Evolutionary conservation across 2,329 filamentous ascomycete genomes (phyloP), one percentile per base, ranked within the genome.

Genomic region (Lojkania enalia): DNA sequence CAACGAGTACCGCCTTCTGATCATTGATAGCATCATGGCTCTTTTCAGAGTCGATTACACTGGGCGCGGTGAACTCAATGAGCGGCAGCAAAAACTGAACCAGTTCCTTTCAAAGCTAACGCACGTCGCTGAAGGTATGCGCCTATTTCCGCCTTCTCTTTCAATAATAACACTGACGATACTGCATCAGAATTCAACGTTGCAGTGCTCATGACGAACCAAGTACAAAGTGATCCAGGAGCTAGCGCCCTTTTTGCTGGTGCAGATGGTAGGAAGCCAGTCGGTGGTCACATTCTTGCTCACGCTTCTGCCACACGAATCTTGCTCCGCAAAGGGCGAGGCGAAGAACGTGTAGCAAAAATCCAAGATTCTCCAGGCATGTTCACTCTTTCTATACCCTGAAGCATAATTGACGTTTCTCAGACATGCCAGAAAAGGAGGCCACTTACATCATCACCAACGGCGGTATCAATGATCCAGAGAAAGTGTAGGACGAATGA

Each of bases 21-120:
- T 87, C 52, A 80, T 87, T 57, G 84, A 87, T 68, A 86, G 82
- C 57, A 84, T 87, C 59, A 85, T 86, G 79, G 81, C 84, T 35
- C 79, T 83, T 43, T 87, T 85, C 58, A 79, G 84, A 23, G 82
- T 84, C 33, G 84, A 87, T 66, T 87, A 80, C 56, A 77, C 75
- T 55, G 84, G 84, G 5, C 80, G 84, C 42, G 84, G 83, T 14
- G 84, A 87, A 62, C 74, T 87, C 44, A 82, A 81, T 15, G 84
- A 87, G 54, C 78, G 84, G 20, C 84, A 87, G 66, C 81, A 85
- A 67, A 85, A 84, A 58, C 73, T 87, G 21, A 83, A 82, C 47
- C 77, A 83, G 51, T 86, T 86, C 60, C 70, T 87, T 29, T 79
- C 80, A 49, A 82, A 80, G 63, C 69, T 86, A 35, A 78, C 79